Base-by-base conservation (phyloP, 345 rosid species). In the Syzygium jambos region DNA sequence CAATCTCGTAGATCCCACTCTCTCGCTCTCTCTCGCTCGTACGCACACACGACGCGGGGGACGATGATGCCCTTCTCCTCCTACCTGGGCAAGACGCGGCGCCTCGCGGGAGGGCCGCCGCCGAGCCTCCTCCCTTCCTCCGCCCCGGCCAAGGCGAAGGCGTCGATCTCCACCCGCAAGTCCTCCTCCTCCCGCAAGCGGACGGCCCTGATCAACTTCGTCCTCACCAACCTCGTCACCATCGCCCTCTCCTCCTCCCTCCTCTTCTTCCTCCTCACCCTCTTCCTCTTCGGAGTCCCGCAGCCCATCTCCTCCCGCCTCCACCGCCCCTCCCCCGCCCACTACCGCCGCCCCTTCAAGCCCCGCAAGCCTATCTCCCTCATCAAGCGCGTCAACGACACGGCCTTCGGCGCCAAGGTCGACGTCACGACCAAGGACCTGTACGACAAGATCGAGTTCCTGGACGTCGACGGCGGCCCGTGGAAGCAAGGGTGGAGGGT, bases 401-500 rank as follows among this genome's bases (percentile, higher is more conserved):
- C 90, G 3, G 30, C 61, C 88, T 87, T 85, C 51, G 95, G 93
- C 41, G 95, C 98, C 57, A 49, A 84, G 9, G 98, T 95, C 55
- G 99, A 98, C 85, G 90, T 98, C 77, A 94, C 98, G 11, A 96
- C 99, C 5, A 98, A 96, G 90, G 96, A 88, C 82, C 90, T 98
- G 86, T 98, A 98, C 89, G 99, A 98, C 77, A 94, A 90, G 95
- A 98, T 98, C 87, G 93, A 96, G 93, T 98, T 98, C 89, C 85
- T 88, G 92, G 98, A 98, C 84, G 87, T 59, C 25, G 95, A 93
- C 89, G 99, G 99, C 30, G 99, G 99, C 78, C 91, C 99, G 10
- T 98, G 99, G 99, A 98, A 91, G 90, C 99, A 98, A 90, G 99
- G 99, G 10, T 98, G 99, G 99, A 85, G 88, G 78, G 99, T 98